Conservation (phyloP, 2,329 filamentous ascomycete genomes). For the Beauveria pseudobassiana region DNA sequence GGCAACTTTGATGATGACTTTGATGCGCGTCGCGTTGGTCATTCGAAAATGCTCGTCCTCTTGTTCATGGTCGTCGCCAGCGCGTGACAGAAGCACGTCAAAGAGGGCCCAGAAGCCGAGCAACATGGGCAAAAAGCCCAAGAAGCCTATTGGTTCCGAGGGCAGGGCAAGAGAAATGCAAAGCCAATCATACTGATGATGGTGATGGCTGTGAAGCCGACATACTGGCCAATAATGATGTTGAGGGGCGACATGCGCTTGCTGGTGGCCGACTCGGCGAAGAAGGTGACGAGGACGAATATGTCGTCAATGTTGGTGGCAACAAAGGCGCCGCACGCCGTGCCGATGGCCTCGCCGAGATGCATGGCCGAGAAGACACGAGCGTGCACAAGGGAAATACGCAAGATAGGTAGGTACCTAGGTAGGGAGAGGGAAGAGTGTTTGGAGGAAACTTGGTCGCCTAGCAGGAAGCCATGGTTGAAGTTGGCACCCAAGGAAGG, state of each 20-base stretch:
- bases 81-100: constrained; percentile 16
- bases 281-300: constrained; percentile 31
- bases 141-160: constrained; percentile 27
- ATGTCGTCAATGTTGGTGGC: constrained; percentile 29
- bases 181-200: constrained; percentile 28
- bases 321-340: constrained; percentile 22
- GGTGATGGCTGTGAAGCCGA: constrained; percentile 27
- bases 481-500: too few relatives aligned
- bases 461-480: too few relatives aligned
- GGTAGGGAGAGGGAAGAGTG: neutral
- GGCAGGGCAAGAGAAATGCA: constrained; percentile 23
- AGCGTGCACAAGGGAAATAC: neutral
- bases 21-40: constrained; percentile 12
- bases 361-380: constrained; percentile 9
- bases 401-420: neutral
- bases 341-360: constrained; percentile 19
- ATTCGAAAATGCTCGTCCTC: constrained; percentile 6
- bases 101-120: constrained; percentile 25
- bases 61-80: constrained; percentile 13
- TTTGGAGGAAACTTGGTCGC: neutral
- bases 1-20: constrained; percentile 22
- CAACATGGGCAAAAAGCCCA: constrained; percentile 25
- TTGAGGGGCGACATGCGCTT: constrained; percentile 17
- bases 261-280: constrained; percentile 25
- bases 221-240: constrained; percentile 21